Percentiles rank a stretch among this genome's conserved stretches.
Conservation (phyloP, 768 basidiomycete species). For the Kwoniella botswanensis region DNA sequence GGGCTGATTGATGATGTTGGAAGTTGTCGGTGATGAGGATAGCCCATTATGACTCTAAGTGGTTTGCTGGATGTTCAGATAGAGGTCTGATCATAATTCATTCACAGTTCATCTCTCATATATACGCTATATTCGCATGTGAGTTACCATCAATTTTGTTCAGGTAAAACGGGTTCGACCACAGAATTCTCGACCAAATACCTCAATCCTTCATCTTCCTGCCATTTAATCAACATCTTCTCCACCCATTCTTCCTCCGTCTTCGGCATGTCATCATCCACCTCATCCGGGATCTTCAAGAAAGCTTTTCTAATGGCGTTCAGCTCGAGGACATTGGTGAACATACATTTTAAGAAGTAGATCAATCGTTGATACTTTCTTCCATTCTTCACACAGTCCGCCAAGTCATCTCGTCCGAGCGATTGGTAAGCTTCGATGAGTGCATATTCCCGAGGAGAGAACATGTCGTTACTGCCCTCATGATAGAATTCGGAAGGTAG, state of each 20-base stretch:
- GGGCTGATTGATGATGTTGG: too few relatives aligned
- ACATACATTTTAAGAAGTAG: not conserved
- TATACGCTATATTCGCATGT: too few relatives aligned
- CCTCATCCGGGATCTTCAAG: not conserved
- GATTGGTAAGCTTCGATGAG: slow-evolving; percentile 5
- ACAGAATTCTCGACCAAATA: not conserved
- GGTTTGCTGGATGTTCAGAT: too few relatives aligned
- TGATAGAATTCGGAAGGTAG: slow-evolving; percentile 3
- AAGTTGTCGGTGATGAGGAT: too few relatives aligned
- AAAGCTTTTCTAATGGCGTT: slow-evolving; percentile 8
- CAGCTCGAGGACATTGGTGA: not conserved
- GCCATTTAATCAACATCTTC: not conserved
- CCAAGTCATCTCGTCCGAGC: slow-evolving; percentile 14
- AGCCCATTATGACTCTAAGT: too few relatives aligned
- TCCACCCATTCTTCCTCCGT: slow-evolving; percentile 14
- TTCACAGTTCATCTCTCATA: too few relatives aligned
- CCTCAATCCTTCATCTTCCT: not conserved
- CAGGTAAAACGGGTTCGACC: not conserved
- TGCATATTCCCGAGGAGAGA: not conserved
- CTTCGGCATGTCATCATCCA: not conserved
- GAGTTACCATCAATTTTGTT: not conserved
- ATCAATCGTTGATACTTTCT: slow-evolving; percentile 17
- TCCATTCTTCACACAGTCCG: slow-evolving; percentile 14
- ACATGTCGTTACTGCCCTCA: not conserved
- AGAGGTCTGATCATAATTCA: too few relatives aligned